These are phyloP conservation scores for Buxus sempervirens DNA, from an alignment of 164 flowering plant genomes.

Conservation along the genomic window DNA sequence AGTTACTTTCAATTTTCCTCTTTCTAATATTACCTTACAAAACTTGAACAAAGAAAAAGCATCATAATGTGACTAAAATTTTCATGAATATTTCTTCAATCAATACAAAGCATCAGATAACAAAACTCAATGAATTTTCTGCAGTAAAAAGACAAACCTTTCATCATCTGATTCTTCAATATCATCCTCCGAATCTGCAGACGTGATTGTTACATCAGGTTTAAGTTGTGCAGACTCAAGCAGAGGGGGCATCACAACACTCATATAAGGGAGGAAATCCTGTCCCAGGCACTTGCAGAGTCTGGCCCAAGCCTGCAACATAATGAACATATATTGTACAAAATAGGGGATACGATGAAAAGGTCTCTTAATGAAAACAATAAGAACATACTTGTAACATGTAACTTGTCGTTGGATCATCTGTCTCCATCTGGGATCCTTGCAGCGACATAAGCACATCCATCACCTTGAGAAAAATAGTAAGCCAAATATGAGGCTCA, in stretches of 20 bases:
- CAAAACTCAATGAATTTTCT: neutral
- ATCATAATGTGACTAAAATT: neutral
- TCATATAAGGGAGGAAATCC: constrained; percentile 41
- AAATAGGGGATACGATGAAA: neutral
- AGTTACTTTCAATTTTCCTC: no score
- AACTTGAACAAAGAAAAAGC: no score
- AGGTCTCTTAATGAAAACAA: neutral
- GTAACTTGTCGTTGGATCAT: constrained; percentile 32
- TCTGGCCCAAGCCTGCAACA: constrained; percentile 36
- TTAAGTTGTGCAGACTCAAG: constrained; percentile 36
- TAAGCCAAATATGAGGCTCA: neutral
- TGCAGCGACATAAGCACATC: constrained; percentile 26
- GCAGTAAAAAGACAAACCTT: constrained; percentile 14
- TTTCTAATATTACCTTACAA: no score
- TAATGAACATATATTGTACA: neutral
- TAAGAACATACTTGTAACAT: constrained; percentile 25
- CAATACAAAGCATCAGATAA: neutral
- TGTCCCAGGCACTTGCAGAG: constrained; percentile 44
- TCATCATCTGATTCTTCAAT: constrained; percentile 33
- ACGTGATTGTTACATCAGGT: constrained; percentile 34
- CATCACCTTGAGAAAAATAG: constrained; percentile 23
- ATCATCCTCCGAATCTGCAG: constrained; percentile 33
- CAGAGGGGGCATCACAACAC: constrained; percentile 36
- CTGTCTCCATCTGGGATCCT: constrained; percentile 27
- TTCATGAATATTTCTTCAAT: neutral